A percentile compares a stretch with the other conserved stretches of the same genome.
Conservation (phyloP, 208 protist genomes). For the Endotrypanum monterogeii region DNA sequence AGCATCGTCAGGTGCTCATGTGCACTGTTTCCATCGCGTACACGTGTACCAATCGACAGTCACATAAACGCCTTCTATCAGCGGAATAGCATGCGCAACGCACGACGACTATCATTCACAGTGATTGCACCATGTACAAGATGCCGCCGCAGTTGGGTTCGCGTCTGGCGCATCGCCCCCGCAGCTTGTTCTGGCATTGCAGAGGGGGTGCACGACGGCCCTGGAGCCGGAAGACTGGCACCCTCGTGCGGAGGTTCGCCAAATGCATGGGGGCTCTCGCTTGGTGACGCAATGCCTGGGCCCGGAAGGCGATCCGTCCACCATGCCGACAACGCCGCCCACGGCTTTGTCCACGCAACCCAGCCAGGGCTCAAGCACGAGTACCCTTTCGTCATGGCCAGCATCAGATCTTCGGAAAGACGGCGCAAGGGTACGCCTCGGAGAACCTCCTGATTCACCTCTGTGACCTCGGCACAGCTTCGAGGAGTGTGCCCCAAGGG, state of each 20-base stretch:
- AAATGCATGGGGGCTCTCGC: neutral
- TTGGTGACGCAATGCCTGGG: neutral
- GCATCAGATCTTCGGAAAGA: conserved; percentile 44
- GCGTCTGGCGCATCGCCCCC: conserved; percentile 24
- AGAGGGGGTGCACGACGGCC: neutral
- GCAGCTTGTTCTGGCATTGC: conserved; percentile 17
- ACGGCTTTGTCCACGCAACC: conserved; percentile 82
- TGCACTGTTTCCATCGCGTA: neutral
- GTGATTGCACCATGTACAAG: neutral
- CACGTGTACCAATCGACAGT: neutral
- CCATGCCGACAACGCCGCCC: conserved; percentile 53
- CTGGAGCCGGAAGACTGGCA: neutral
- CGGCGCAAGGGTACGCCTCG: neutral
- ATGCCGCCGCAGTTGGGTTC: conserved; percentile 7
- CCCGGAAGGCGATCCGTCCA: conserved; percentile 27
- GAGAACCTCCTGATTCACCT: conserved; percentile 14
- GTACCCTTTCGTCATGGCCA: conserved; percentile 53
- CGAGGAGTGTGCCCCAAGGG: neutral
- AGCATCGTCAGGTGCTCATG: neutral
- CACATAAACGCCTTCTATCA: neutral
- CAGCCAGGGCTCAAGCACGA: conserved; percentile 68
- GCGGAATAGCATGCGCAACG: neutral
- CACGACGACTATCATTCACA: neutral
- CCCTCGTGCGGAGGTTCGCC: neutral
- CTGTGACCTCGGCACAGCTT: neutral